Percentiles rank a stretch among this genome's conserved stretches.
Evolutionary conservation across 2,329 filamentous ascomycete genomes (phyloP).

Genomic region (Aspergillus niger): DNA sequence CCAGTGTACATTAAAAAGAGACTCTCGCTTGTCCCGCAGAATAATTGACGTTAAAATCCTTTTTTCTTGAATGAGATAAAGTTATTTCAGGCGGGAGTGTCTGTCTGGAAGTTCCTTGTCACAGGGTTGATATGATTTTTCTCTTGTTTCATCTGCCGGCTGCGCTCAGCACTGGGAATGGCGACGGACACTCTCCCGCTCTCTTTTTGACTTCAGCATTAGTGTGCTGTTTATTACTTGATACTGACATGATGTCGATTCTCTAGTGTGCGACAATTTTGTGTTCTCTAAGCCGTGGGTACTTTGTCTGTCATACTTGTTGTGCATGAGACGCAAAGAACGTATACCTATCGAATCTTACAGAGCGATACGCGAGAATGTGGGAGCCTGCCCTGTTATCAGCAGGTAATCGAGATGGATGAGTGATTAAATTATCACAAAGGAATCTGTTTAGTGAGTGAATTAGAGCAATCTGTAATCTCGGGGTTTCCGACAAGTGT

Average conservation of each 20-base stretch:
- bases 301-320: neutral
- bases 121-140: neutral
- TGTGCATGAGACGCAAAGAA: neutral
- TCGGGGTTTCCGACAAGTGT: neutral
- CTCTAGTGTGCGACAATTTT: neutral
- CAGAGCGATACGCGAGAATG: neutral
- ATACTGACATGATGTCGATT: neutral
- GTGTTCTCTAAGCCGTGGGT: neutral
- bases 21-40: neutral
- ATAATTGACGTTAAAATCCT: neutral
- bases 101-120: neutral
- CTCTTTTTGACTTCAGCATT: neutral
- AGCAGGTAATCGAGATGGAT: too few species aligned
- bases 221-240: neutral
- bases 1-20: neutral
- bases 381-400: neutral
- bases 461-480: constrained; percentile 1
- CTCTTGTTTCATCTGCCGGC: neutral
- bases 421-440: neutral
- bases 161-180: too few species aligned
- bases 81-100: neutral
- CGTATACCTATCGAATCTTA: neutral
- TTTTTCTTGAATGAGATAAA: neutral
- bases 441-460: neutral
- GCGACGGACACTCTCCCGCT: neutral